phyloP scores from a whole-genome alignment of 2,329 filamentous ascomycete species.

The Penicillium psychrosexuale region DNA sequence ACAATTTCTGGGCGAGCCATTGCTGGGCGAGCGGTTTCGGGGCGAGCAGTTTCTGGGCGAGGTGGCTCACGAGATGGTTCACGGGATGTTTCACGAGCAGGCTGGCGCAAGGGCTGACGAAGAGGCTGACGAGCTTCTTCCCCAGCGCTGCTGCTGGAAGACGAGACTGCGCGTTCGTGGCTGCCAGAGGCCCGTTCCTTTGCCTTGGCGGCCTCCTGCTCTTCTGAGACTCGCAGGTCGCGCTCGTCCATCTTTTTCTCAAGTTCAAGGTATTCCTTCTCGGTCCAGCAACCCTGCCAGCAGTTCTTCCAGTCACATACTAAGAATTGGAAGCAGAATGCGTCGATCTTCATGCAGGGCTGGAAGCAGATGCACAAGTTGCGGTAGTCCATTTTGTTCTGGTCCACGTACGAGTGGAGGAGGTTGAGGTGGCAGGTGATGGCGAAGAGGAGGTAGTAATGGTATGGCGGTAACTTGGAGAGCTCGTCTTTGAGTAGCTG shows the following conservation, averaged over 20 bases:
- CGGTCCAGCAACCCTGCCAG: slow-evolving; percentile 94
- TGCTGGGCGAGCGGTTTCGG: slow-evolving; percentile 31
- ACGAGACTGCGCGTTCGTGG: slow-evolving; percentile 61
- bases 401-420: slow-evolving; percentile 83
- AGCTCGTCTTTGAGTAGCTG: slow-evolving; percentile 86
- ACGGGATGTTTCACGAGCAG: slow-evolving; percentile 33
- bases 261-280: slow-evolving; percentile 70
- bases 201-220: slow-evolving; percentile 22
- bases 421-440: slow-evolving; percentile 95
- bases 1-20: slow-evolving; percentile 19
- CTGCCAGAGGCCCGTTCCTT: slow-evolving; percentile 21
- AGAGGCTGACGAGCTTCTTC: slow-evolving; percentile 21
- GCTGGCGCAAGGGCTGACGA: background rate
- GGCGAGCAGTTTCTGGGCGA: slow-evolving; percentile 14
- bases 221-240: slow-evolving; percentile 26
- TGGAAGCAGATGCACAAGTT: slow-evolving; percentile 97
- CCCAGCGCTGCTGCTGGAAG: slow-evolving; percentile 59
- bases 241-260: slow-evolving; percentile 44
- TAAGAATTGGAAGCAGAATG: slow-evolving; percentile 90
- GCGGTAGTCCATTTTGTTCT: slow-evolving; percentile 97
- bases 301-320: slow-evolving; percentile 95
- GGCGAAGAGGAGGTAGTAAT: slow-evolving; percentile 95
- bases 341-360: slow-evolving; percentile 93
- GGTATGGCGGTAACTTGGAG: slow-evolving; percentile 90
- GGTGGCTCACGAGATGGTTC: background rate